These are phyloP conservation scores for Chaetomiaceae sp. DNA, from an alignment of 2,329 filamentous ascomycete genomes.

Conservation along the genomic window DNA sequence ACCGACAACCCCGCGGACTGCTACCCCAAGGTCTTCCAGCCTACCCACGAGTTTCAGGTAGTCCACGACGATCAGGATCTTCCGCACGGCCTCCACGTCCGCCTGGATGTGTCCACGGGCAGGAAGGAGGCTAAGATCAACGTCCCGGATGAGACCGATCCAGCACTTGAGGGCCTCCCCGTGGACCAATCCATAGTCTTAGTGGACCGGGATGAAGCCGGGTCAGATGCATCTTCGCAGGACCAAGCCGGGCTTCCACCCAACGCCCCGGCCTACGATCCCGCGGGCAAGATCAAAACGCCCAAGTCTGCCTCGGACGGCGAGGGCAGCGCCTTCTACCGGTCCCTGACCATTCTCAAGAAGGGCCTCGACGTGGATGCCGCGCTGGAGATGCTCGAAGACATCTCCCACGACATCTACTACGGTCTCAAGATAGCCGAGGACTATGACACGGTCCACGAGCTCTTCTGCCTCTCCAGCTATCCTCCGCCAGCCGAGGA, in stretches of 20 bases:
- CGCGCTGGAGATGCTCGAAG: conserved; percentile 53
- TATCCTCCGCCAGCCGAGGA: conserved; percentile 31
- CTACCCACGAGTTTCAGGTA: conserved; percentile 58
- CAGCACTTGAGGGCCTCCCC: conserved; percentile 44
- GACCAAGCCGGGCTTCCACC: conserved; percentile 33
- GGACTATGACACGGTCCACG: conserved; percentile 45
- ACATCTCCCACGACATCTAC: conserved; percentile 63
- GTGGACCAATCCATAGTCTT: conserved; percentile 48
- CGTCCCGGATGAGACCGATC: conserved; percentile 46
- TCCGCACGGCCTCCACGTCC: conserved; percentile 59
- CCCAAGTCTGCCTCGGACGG: conserved; percentile 35
- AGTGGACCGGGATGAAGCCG: conserved; percentile 42
- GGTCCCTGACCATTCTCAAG: conserved; percentile 46
- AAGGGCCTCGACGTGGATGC: conserved; percentile 39
- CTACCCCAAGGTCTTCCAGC: conserved; percentile 58
- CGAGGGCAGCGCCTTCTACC: conserved; percentile 33
- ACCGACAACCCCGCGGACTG: conserved; percentile 54
- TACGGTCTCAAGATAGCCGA: conserved; percentile 59
- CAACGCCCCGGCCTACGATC: conserved; percentile 51
- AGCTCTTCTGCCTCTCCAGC: conserved; percentile 48
- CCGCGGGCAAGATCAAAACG: conserved; percentile 51
- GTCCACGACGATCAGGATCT: conserved; percentile 60
- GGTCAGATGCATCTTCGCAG: conserved; percentile 13
- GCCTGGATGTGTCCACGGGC: conserved; percentile 58
- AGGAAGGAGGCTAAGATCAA: conserved; percentile 61